These are phyloP conservation scores for Geranomyces michiganensis DNA, from an alignment of 192 early-diverging fungal species.

Conservation along the genomic window DNA sequence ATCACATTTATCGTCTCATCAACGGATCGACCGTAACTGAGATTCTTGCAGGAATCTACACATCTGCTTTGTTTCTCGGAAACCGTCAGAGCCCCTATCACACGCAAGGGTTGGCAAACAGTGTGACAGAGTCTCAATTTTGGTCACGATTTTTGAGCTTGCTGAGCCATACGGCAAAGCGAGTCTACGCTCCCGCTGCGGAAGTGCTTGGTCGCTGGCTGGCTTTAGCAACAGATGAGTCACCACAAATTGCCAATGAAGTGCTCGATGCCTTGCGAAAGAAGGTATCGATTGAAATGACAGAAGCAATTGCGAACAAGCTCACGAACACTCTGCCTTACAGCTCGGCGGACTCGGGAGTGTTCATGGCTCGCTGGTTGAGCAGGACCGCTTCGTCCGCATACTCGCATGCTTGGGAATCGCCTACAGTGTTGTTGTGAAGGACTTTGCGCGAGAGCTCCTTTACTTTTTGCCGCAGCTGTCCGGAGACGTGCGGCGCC, in stretches of 20 bases:
- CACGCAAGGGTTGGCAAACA: constrained; percentile 22
- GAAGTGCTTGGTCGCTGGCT: constrained; percentile 49
- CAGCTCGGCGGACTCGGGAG: neutral
- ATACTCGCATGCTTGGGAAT: constrained; percentile 45
- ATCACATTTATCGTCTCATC: constrained; percentile 1
- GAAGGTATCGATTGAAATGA: no score
- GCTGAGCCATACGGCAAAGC: constrained; percentile 39
- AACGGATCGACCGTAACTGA: constrained; percentile 38
- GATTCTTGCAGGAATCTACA: constrained; percentile 62
- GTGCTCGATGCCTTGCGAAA: constrained; percentile 1
- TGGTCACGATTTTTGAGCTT: constrained; percentile 5
- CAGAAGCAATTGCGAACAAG: neutral
- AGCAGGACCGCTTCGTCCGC: constrained; percentile 37
- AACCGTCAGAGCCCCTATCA: constrained; percentile 48
- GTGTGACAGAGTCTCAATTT: constrained; percentile 28
- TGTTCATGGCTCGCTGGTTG: neutral
- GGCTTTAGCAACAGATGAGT: neutral
- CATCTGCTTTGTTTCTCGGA: constrained; percentile 57
- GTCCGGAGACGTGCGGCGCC: constrained; percentile 43
- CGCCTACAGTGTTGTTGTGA: constrained; percentile 34
- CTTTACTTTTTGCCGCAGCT: constrained; percentile 57
- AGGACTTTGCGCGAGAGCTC: constrained; percentile 35
- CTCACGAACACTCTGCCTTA: neutral
- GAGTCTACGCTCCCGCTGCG: constrained; percentile 57
- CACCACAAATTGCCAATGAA: neutral